Evolutionary conservation across 257 asterid species (phyloP).

Genomic region (Solanum bulbocastanum): DNA sequence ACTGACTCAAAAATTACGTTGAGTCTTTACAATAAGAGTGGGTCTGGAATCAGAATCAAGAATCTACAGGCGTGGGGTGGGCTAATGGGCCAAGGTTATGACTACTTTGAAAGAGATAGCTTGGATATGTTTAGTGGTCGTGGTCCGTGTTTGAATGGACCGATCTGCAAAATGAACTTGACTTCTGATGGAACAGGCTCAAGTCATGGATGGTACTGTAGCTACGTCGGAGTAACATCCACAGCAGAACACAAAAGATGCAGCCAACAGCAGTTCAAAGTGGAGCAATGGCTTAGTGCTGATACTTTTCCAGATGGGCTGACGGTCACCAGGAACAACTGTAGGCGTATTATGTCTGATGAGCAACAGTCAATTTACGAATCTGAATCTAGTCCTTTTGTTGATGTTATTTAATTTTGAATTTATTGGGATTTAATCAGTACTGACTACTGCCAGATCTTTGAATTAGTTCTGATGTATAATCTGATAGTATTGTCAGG

Average conservation of each 20-base stretch:
- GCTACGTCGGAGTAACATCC: constrained; percentile 39
- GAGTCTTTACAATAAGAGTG: constrained; percentile 33
- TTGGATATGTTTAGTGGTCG: constrained; percentile 59
- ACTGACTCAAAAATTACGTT: constrained; percentile 46
- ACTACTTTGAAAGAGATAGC: constrained; percentile 58
- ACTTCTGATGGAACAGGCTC: neutral
- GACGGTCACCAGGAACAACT: neutral
- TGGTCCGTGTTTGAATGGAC: neutral
- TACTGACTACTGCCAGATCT: neutral
- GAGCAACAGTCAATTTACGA: neutral
- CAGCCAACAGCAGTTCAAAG: neutral
- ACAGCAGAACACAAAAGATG: neutral
- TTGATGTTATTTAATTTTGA: neutral
- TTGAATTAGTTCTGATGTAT: too few relatives aligned
- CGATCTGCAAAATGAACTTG: neutral
- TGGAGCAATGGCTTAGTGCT: neutral
- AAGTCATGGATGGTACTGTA: neutral
- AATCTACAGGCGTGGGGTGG: constrained; percentile 64
- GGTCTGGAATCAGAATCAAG: constrained; percentile 35
- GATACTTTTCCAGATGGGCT: neutral
- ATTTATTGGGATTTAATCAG: too few relatives aligned
- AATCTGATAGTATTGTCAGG: too few relatives aligned
- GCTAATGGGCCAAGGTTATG: constrained; percentile 45
- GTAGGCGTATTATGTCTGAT: neutral
- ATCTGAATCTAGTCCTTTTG: neutral